These are phyloP conservation scores for Sclerotinia sclerotiorum DNA, from an alignment of 2,329 filamentous ascomycete genomes.

Conservation along the genomic window DNA sequence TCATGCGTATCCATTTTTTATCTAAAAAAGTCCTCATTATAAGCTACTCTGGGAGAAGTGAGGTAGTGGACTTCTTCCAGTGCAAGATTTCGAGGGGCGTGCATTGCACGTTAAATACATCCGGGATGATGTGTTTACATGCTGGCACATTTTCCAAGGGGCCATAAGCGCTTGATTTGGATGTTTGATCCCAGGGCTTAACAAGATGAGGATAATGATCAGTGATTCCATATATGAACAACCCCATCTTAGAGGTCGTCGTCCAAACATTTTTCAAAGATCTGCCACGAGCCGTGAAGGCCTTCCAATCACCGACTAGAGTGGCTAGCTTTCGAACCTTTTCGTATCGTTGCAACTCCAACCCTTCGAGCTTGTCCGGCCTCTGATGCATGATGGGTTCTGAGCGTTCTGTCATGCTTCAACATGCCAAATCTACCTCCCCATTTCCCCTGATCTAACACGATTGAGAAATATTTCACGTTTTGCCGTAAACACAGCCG, in stretches of 20 bases:
- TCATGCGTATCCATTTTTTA: rapidly evolving
- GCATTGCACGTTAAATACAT: not conserved
- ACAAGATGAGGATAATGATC: not conserved
- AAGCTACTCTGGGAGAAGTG: too few relatives aligned
- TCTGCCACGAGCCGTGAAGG: not conserved
- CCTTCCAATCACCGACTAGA: not conserved
- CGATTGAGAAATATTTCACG: not conserved
- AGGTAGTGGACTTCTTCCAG: not conserved
- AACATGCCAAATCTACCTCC: not conserved
- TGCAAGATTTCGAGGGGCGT: not conserved
- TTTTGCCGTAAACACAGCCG: not conserved
- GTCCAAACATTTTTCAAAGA: not conserved
- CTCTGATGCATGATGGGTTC: not conserved
- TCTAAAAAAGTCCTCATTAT: too few relatives aligned
- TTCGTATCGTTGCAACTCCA: not conserved
- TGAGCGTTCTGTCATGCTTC: not conserved
- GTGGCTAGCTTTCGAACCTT: not conserved
- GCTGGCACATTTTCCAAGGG: rapidly evolving
- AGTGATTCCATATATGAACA: not conserved
- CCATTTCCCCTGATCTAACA: not conserved
- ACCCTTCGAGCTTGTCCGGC: not conserved
- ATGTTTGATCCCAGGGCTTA: not conserved
- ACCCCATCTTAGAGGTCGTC: not conserved
- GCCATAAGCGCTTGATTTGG: not conserved
- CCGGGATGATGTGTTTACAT: rapidly evolving